Evolutionary conservation across 768 basidiomycete species (phyloP).

Genomic region (Boletus speciosus): DNA sequence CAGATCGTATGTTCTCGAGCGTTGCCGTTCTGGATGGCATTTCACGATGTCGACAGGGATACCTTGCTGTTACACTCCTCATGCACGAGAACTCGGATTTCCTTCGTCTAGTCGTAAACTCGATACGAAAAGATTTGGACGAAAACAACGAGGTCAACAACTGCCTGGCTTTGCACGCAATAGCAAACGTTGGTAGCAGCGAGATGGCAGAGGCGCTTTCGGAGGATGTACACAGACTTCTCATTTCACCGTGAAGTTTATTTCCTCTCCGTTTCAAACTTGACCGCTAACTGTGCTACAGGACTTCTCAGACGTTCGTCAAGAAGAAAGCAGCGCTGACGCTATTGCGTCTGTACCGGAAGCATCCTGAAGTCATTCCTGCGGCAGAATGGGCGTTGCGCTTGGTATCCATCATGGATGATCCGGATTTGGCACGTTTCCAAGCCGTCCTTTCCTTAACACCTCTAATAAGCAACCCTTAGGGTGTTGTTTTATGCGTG

Average conservation of each 20-base stretch:
- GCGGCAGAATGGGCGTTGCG: constrained; percentile 94
- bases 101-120: constrained; percentile 94
- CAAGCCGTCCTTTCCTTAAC: background rate
- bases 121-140: constrained; percentile 95
- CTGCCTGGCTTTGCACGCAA: constrained; percentile 94
- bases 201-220: constrained; percentile 97
- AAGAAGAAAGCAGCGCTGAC: constrained; percentile 99
- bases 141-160: constrained; percentile 93
- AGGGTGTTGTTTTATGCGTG: constrained; percentile 95
- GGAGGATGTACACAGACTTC: constrained; percentile 88
- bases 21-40: background rate
- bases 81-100: constrained; percentile 99
- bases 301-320: constrained; percentile 92
- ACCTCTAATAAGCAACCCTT: constrained; percentile 5
- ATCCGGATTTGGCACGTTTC: constrained; percentile 69
- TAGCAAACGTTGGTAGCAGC: constrained; percentile 95
- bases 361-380: constrained; percentile 92
- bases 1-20: constrained; percentile 75
- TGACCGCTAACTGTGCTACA: constrained; percentile 32
- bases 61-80: constrained; percentile 91
- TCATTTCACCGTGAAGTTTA: constrained; percentile 83
- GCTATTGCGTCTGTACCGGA: constrained; percentile 87
- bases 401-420: constrained; percentile 95
- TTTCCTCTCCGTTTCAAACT: constrained; percentile 2
- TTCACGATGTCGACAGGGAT: constrained; percentile 58